These are phyloP conservation scores for Eryngium alpinum DNA, from an alignment of 140 eudicot genomes.

Conservation along the genomic window DNA sequence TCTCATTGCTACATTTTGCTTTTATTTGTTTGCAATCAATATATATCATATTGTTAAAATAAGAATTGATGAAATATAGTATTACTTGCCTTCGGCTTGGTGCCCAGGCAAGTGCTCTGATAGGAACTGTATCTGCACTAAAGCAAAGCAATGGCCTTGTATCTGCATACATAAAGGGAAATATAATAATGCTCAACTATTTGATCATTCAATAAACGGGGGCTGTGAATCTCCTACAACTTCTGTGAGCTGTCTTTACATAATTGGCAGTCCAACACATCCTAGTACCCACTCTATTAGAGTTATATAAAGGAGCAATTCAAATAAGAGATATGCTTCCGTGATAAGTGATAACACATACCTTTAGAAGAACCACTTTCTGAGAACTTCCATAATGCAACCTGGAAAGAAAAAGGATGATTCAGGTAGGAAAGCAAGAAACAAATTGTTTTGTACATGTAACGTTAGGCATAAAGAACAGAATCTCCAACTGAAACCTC, in stretches of 20 bases:
- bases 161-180: slow-evolving; percentile 42
- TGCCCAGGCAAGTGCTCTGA: slow-evolving; percentile 89
- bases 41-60: neutral
- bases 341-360: slow-evolving; percentile 23
- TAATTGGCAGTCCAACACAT: no score
- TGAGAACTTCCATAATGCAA: slow-evolving; percentile 88
- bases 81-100: slow-evolving; percentile 63
- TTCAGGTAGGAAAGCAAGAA: neutral
- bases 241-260: neutral
- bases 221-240: neutral
- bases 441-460: neutral
- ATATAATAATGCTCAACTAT: slow-evolving; percentile 16
- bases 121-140: slow-evolving; percentile 85
- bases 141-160: slow-evolving; percentile 87
- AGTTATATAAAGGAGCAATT: neutral
- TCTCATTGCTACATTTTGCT: neutral
- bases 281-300: neutral
- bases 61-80: neutral
- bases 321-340: slow-evolving; percentile 16
- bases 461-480: neutral
- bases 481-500: neutral
- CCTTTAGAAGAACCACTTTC: slow-evolving; percentile 49
- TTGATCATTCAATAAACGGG: neutral
- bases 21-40: neutral
- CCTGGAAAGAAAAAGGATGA: slow-evolving; percentile 36